phyloP scores from a whole-genome alignment of 345 rosid genomes.

The Mangifera indica region DNA sequence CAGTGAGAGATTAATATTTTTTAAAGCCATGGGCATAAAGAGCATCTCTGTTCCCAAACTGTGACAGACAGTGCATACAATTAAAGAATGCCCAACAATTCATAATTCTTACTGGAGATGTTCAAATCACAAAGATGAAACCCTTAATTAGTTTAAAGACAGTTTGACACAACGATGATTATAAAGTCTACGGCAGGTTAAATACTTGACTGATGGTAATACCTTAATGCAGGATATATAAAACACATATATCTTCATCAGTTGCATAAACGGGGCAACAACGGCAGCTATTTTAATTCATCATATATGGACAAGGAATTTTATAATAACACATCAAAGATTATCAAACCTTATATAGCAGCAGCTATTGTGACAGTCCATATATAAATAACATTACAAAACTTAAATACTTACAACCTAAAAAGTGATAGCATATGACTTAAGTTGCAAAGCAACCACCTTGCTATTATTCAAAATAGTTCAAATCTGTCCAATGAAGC shows the following conservation, averaged over 20 bases:
- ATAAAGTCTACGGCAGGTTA: not conserved
- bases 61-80: not conserved
- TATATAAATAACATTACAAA: not conserved
- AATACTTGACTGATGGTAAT: not conserved
- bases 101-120: conserved; percentile 1
- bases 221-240: no score
- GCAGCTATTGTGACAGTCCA: not conserved
- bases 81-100: not conserved
- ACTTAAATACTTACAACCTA: not conserved
- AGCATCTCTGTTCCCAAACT: not conserved
- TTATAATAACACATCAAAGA: not conserved
- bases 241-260: not conserved
- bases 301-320: not conserved
- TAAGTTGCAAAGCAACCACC: not conserved
- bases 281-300: not conserved
- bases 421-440: not conserved
- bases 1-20: not conserved
- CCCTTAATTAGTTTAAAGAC: not conserved
- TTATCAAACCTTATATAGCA: not conserved
- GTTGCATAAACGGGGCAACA: not conserved
- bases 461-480: not conserved
- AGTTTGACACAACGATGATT: not conserved
- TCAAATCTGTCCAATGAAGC: not conserved
- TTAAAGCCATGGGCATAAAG: not conserved
- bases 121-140: not conserved